Conservation (phyloP, 306 rosid species). For the Alnus glutinosa region DNA sequence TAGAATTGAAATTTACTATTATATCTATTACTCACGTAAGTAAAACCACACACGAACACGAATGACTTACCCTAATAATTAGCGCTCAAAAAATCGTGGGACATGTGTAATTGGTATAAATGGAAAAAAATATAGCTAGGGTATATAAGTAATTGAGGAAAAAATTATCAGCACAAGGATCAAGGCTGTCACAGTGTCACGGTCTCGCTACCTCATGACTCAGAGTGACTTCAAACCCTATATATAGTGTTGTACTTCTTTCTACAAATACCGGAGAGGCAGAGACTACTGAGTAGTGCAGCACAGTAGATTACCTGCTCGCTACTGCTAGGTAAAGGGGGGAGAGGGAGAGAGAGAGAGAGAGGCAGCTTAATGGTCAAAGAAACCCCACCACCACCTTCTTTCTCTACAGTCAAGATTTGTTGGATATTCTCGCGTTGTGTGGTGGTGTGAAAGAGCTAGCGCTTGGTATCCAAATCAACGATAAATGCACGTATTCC, state of each 20-base stretch:
- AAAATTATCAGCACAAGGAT: slow-evolving; percentile 21
- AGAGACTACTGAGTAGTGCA: slow-evolving; percentile 45
- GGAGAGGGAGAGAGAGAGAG: background rate
- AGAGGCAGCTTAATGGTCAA: slow-evolving; percentile 26
- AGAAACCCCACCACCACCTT: slow-evolving; percentile 30
- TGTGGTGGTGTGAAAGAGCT: background rate
- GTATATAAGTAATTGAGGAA: background rate
- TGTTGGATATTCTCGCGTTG: slow-evolving; percentile 12
- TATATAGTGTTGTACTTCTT: slow-evolving; percentile 29
- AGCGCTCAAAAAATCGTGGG: background rate
- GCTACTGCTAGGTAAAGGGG: background rate
- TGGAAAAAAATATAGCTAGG: background rate
- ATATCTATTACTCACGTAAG: too few species aligned
- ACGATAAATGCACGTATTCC: too few species aligned
- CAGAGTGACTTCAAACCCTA: slow-evolving; percentile 52
- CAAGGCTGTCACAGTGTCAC: slow-evolving; percentile 42
- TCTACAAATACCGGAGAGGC: background rate
- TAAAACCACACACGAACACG: too few species aligned
- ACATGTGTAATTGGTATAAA: background rate
- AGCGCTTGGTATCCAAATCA: background rate
- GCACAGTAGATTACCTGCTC: slow-evolving; percentile 8
- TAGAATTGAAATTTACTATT: too few species aligned
- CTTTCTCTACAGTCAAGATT: slow-evolving; percentile 21
- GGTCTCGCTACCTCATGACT: slow-evolving; percentile 19
- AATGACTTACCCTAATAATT: too few species aligned